These are phyloP conservation scores for Tetracentron sinense DNA, from an alignment of 164 flowering plant genomes.

Conservation along the genomic window DNA sequence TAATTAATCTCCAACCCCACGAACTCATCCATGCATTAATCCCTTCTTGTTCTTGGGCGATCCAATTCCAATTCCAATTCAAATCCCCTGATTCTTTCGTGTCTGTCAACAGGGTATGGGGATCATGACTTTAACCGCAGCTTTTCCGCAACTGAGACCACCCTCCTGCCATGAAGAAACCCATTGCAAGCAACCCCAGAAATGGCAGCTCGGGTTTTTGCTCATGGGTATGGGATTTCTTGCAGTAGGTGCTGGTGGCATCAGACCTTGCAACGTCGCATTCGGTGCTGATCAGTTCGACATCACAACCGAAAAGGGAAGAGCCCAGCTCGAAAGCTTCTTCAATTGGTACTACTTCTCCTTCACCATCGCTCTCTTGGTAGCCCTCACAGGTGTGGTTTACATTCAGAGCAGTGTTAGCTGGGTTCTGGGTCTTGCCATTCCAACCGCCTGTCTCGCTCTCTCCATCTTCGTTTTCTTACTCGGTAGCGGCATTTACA, in stretches of 20 bases:
- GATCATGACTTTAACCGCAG: constrained; percentile 41
- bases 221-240: constrained; percentile 32
- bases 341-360: constrained; percentile 73
- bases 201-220: constrained; percentile 45
- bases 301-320: constrained; percentile 42
- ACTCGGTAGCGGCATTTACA: constrained; percentile 41
- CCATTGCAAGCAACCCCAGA: constrained; percentile 27
- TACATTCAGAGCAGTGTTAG: constrained; percentile 58
- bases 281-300: constrained; percentile 80
- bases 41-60: too few relatives aligned
- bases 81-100: neutral
- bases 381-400: constrained; percentile 53
- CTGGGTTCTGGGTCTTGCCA: constrained; percentile 49
- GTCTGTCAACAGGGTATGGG: constrained; percentile 30
- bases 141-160: constrained; percentile 34
- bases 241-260: constrained; percentile 54
- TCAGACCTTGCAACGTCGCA: constrained; percentile 67
- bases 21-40: too few relatives aligned
- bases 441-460: constrained; percentile 46
- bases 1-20: neutral
- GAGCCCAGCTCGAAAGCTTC: constrained; percentile 41
- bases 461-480: constrained; percentile 41
- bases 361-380: constrained; percentile 48
- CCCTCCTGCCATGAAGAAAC: constrained; percentile 20
- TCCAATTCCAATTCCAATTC: too few relatives aligned